These are phyloP conservation scores for Apiospora sp. DNA, from an alignment of 2,329 filamentous ascomycete genomes.

Conservation along the genomic window DNA sequence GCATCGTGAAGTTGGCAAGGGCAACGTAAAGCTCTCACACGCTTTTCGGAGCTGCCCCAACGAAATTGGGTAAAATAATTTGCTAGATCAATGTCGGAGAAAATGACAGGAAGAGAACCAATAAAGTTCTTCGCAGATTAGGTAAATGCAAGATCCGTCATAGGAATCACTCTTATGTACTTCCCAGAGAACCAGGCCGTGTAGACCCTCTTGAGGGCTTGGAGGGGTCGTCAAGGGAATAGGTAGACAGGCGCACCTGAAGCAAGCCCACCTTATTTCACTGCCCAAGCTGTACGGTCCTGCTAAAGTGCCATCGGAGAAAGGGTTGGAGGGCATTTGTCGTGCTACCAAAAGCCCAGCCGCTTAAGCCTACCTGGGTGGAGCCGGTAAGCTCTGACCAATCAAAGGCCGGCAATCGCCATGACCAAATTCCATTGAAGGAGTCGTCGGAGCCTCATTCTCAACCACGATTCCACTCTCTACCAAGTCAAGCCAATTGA, in stretches of 20 bases:
- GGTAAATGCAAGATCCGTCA: neutral
- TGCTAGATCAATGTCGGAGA: neutral
- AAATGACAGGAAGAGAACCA: neutral
- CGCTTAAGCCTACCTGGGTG: conserved; percentile 9
- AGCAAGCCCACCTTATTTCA: conserved; percentile 17
- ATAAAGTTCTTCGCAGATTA: neutral
- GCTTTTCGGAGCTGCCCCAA: neutral
- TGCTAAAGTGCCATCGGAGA: neutral
- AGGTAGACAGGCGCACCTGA: neutral
- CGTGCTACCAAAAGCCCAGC: neutral
- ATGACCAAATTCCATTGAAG: conserved; percentile 19
- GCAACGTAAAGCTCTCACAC: neutral
- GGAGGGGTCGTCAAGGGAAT: conserved; percentile 5
- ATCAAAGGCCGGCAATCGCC: neutral
- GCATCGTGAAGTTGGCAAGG: conserved; percentile 15
- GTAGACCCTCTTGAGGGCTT: conserved; percentile 18
- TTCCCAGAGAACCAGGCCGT: conserved; percentile 6
- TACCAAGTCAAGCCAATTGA: conserved; percentile 25
- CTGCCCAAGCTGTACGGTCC: neutral
- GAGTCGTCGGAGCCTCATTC: conserved; percentile 23
- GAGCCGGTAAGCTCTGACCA: conserved; percentile 5
- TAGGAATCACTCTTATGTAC: neutral
- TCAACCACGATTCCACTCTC: conserved; percentile 23
- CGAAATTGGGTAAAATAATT: neutral
- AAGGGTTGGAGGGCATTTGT: conserved; percentile 14